A percentile compares a stretch with the other conserved stretches of the same genome.
phyloP scores from a whole-genome alignment of 2,329 filamentous ascomycete species.

The Graphiopsis chlorocephala region DNA sequence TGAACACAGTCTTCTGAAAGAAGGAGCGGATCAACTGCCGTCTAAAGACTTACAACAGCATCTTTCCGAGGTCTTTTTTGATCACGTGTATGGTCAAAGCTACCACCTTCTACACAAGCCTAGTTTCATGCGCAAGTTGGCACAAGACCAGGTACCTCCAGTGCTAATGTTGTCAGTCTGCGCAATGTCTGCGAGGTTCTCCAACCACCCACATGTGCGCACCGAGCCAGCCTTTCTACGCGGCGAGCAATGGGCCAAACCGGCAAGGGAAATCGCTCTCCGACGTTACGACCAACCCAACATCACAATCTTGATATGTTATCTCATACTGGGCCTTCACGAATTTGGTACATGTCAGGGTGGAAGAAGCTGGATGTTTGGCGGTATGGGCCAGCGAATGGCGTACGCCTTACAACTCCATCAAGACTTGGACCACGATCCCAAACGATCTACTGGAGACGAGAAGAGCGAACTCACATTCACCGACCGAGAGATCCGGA shows the following conservation, averaged over 20 bases:
- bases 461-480: slow-evolving; percentile 59
- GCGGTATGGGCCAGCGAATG: slow-evolving; percentile 94
- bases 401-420: slow-evolving; percentile 93
- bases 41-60: slow-evolving; percentile 88
- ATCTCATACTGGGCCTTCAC: slow-evolving; percentile 83
- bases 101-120: slow-evolving; percentile 95
- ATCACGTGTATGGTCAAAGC: slow-evolving; percentile 90
- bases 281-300: slow-evolving; percentile 92
- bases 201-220: slow-evolving; percentile 76
- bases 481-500: slow-evolving; percentile 86
- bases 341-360: slow-evolving; percentile 97
- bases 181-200: slow-evolving; percentile 92
- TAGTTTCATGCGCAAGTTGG: slow-evolving; percentile 89
- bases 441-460: slow-evolving; percentile 26
- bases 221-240: slow-evolving; percentile 77
- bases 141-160: slow-evolving; percentile 76
- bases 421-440: slow-evolving; percentile 77
- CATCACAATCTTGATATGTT: slow-evolving; percentile 89
- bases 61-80: slow-evolving; percentile 90
- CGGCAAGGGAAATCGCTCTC: slow-evolving; percentile 82
- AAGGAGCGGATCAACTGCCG: slow-evolving; percentile 80
- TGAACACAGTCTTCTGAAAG: slow-evolving; percentile 72
- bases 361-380: slow-evolving; percentile 91
- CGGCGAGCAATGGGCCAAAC: slow-evolving; percentile 86
- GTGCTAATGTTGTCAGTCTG: slow-evolving; percentile 92